Conservation (phyloP, 140 eudicot species). For the Stevia rebaudiana region DNA sequence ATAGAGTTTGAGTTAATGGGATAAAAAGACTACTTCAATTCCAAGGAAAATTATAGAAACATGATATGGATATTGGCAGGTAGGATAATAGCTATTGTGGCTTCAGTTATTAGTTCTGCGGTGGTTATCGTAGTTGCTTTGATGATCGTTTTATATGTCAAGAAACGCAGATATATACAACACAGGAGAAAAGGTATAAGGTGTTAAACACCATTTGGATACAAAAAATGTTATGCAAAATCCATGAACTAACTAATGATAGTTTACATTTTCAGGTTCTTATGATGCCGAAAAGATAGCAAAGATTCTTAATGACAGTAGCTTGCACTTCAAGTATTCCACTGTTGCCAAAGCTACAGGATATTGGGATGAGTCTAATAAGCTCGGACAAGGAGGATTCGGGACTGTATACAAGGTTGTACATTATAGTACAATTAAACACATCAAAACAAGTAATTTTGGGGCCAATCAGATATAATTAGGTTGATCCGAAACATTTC, state of each 20-base stretch:
- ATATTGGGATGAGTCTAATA: constrained; percentile 53
- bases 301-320: constrained; percentile 53
- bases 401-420: constrained; percentile 69
- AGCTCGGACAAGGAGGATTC: constrained; percentile 72
- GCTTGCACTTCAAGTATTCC: constrained; percentile 69
- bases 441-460: not conserved
- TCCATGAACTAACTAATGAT: not conserved
- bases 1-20: no score
- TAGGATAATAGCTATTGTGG: constrained; percentile 26
- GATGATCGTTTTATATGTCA: constrained; percentile 35
- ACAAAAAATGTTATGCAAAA: not conserved
- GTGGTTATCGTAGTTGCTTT: constrained; percentile 34
- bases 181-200: constrained; percentile 51
- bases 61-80: constrained; percentile 35
- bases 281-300: constrained; percentile 40
- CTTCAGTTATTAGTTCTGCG: constrained; percentile 38
- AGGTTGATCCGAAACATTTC: not conserved
- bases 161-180: constrained; percentile 39
- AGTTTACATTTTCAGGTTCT: constrained; percentile 29
- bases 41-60: not conserved
- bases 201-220: not conserved
- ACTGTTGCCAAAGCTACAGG: constrained; percentile 62
- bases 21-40: not conserved
- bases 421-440: not conserved
- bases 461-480: not conserved